A percentile compares a stretch with the other conserved stretches of the same genome.
These are phyloP conservation scores for Urochloa ruziziensis DNA, from an alignment of 176 grass and related monocot genomes.

Conservation along the genomic window DNA sequence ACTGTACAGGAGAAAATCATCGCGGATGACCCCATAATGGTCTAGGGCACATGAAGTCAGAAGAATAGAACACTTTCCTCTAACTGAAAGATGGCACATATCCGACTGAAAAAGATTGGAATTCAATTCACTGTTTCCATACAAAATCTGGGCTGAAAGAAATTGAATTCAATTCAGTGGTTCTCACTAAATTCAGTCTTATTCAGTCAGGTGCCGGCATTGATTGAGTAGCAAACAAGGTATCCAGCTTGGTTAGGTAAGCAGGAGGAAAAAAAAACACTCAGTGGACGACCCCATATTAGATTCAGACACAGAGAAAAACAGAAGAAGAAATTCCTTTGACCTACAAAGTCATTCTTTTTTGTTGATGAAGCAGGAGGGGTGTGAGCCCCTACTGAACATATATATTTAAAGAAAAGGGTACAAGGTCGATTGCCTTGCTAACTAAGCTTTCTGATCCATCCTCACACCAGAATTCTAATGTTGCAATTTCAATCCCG, in stretches of 20 bases:
- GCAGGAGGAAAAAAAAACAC: background rate
- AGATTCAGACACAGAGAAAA: background rate
- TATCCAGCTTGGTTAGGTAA: background rate
- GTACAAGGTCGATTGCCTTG: background rate
- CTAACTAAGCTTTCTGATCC: conserved; percentile 15
- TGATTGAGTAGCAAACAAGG: background rate
- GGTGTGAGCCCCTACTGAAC: no score
- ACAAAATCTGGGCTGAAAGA: background rate
- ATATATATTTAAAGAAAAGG: no score
- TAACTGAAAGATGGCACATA: background rate
- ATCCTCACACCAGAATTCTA: background rate
- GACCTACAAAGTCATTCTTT: background rate
- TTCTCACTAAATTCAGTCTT: background rate
- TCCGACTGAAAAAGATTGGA: conserved; percentile 18
- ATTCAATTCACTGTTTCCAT: conserved; percentile 12
- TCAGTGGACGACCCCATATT: background rate
- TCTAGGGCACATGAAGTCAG: background rate
- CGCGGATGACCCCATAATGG: background rate
- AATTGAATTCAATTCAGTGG: background rate
- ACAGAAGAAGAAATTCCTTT: background rate
- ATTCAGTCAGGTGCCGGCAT: background rate
- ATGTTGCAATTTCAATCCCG: background rate
- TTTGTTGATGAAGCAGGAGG: no score
- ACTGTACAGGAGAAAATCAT: background rate
- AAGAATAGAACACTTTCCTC: background rate